Conservation (phyloP, 345 rosid species). For the Mallotus nudiflorus region DNA sequence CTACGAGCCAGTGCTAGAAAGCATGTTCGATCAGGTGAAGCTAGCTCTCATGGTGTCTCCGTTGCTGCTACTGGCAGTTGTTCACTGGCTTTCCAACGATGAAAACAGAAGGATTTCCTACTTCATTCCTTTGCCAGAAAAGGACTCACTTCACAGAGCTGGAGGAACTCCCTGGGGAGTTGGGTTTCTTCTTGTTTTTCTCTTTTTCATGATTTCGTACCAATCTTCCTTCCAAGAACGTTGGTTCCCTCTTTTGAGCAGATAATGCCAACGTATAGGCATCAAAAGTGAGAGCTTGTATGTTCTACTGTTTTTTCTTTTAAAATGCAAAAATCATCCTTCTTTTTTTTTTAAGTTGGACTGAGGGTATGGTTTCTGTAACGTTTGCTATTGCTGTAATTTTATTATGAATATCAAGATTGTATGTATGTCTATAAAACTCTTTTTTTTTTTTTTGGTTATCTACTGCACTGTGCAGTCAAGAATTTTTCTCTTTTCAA, state of each 20-base stretch:
- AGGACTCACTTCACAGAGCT: slow-evolving; percentile 47
- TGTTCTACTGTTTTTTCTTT: too few relatives aligned
- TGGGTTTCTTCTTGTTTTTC: slow-evolving; percentile 50
- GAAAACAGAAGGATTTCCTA: slow-evolving; percentile 27
- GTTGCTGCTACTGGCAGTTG: slow-evolving; percentile 41
- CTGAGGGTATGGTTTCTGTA: too few relatives aligned
- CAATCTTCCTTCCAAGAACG: slow-evolving; percentile 56
- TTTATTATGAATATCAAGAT: too few relatives aligned
- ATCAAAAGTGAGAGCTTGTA: too few relatives aligned
- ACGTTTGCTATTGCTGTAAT: too few relatives aligned
- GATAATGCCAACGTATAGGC: neutral
- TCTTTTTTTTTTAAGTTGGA: too few relatives aligned
- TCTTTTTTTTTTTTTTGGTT: too few relatives aligned
- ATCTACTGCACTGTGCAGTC: too few relatives aligned
- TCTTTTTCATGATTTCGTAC: slow-evolving; percentile 52
- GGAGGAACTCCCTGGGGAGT: slow-evolving; percentile 66
- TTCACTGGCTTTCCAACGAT: slow-evolving; percentile 46
- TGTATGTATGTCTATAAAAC: too few relatives aligned
- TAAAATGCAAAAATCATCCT: too few relatives aligned
- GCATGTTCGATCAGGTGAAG: slow-evolving; percentile 49
- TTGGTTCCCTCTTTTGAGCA: slow-evolving; percentile 50
- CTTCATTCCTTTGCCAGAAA: slow-evolving; percentile 36
- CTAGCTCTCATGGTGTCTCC: slow-evolving; percentile 45
- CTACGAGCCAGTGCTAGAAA: slow-evolving; percentile 51
- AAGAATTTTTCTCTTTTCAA: too few relatives aligned